Base-by-base conservation (phyloP, 495 filamentous ascomycete species). In the Mytilinidion resinicola region DNA sequence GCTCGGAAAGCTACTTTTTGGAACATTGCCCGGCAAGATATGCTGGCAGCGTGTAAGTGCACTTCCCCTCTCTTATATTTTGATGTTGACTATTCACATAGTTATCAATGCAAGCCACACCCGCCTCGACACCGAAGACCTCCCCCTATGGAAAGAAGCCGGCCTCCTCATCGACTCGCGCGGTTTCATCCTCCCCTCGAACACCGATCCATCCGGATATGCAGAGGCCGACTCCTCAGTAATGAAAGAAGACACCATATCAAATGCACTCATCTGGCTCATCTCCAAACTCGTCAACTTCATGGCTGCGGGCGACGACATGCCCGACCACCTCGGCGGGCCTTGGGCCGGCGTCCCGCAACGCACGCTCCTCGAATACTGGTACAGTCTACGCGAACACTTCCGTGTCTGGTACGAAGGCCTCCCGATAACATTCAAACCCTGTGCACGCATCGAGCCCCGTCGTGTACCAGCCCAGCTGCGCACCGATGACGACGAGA, bases 21-120 rank as follows among this genome's bases (percentile, higher is more conserved):
- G 82, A 84, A 84, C 60, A 83, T 84, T 66, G 83, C 82, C 17
- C 73, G 82, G 38, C 82, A 85, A 64, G 82, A 85, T 63, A 82
- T 84, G 69, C 71, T 86, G 9, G 78, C 81, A 65, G 81, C 82
- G 34, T 83, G 80, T 83, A 72, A 76, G 80, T 76, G 21, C 1
- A 30, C 6, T 6, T 3, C 25, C 25, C 25, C 25, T 30, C 6
- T 30, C 25, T 30, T 30, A 30, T 30, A 10, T 54, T 14, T 1
- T 1, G 11, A n/a, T 33, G 9, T 51, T 52, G 55, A 59, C 38
- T 36, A 43, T 44, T 10, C 21, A 4, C 57, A n/a, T n/a, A 80
- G 80, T 85, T 61, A 84, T 85, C 62, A 84, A 85, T 55, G 78
- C 82, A 59, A 73, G 74, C 55, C 78, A 80, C 20, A 85, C 82